Base-by-base conservation (phyloP, 192 early-diverging fungal species). In the Coemansia pectinata region DNA sequence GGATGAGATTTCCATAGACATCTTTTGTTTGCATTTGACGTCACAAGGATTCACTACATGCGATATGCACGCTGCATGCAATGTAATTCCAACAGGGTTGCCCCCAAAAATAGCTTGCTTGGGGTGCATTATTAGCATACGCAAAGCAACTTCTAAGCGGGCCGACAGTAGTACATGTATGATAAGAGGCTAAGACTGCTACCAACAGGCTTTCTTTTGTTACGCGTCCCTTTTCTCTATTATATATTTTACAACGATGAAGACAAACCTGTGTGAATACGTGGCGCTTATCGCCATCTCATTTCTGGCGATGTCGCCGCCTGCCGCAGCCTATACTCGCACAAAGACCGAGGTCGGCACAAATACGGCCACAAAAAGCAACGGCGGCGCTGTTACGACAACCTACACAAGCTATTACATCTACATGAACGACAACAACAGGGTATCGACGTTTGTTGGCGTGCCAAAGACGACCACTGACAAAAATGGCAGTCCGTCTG, bases 391-490 rank as follows among this genome's bases (percentile, higher is more conserved):
- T 2, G 63, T 41, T 15, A 63, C 48, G 59, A 42, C 73, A 12
- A 31, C 36, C 17, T 76, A 72, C 65, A 81, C 78, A 6, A 81
- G 66, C 65, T 76, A 76, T 39, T 53, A 76, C 36, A 65, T 81
- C 9, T 69, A 57, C 21, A 81, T 81, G 78, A 81, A 81, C 23
- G 78, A 81, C 63, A 31, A 70, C 10, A 34, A 29, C 10, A 36
- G 21, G 14, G 29, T 55, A 17, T 81, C 78, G 15, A 72, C 73
- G 25, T 76, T 81, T 63, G 64, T 72, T 19, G 78, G 78, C 10
- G 66, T 74, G 7, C 73, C 70, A 25, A 55, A 61, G 45, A 69
- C 73, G 15, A 81, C 78, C 1, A 81, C 73, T 4, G 70, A 81
- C 64, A 41, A 23, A 9, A 36, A 69, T 0, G 73, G 78, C 53